phyloP scores from a whole-genome alignment of 768 basidiomycete species.

The Lanmaoa pseudosensibilis region DNA sequence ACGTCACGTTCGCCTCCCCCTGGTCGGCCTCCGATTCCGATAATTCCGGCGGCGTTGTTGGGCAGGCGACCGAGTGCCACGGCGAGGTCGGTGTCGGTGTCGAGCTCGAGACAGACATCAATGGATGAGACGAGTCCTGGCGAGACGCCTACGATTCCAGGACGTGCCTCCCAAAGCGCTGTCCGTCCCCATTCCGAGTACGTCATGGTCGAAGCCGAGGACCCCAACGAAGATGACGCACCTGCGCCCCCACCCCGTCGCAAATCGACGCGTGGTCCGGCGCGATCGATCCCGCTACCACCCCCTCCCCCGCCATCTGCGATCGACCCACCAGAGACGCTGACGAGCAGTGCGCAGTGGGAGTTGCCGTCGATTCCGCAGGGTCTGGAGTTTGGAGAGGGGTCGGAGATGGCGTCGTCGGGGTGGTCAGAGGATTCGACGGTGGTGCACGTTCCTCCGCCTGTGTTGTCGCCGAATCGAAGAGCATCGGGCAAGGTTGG shows the following conservation, averaged over 20 bases:
- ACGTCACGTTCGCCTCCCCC: constrained; percentile 34
- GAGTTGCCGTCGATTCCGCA: constrained; percentile 64
- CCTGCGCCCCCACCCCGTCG: constrained; percentile 43
- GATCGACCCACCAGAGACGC: constrained; percentile 33
- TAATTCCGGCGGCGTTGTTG: constrained; percentile 30
- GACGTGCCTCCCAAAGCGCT: neutral
- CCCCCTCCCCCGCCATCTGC: constrained; percentile 41
- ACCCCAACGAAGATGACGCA: constrained; percentile 35
- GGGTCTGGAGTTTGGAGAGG: constrained; percentile 51
- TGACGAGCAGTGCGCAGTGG: constrained; percentile 54
- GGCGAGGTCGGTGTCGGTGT: constrained; percentile 26
- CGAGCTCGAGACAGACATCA: constrained; percentile 42
- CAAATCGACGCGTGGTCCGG: constrained; percentile 29
- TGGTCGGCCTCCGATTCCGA: constrained; percentile 39
- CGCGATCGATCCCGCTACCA: constrained; percentile 30
- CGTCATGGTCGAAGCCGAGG: constrained; percentile 60
- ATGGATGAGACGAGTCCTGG: constrained; percentile 25
- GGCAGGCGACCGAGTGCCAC: constrained; percentile 42
- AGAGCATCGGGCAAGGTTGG: constrained; percentile 8
- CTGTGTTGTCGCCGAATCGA: constrained; percentile 10
- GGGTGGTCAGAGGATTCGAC: constrained; percentile 66
- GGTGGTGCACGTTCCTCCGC: constrained; percentile 31
- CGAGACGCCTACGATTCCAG: constrained; percentile 6
- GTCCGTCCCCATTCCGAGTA: constrained; percentile 47
- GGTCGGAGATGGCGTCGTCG: constrained; percentile 44